Base-by-base conservation (phyloP, 2,329 filamentous ascomycete species). In the Aspergillus nomiae region DNA sequence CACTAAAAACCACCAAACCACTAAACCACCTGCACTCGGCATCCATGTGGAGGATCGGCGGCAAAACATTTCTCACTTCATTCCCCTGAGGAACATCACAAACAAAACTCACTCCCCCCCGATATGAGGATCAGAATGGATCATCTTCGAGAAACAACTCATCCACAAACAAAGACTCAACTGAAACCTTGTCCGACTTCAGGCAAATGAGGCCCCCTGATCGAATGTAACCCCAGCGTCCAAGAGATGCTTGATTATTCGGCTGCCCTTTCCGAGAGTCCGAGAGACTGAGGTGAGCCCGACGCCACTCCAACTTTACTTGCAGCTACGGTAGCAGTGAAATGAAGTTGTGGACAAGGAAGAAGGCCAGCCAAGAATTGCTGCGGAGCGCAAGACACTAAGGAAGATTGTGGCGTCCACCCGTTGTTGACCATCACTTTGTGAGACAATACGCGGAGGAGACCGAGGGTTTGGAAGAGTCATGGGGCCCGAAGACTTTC, bases 221-320 rank as follows among this genome's bases (percentile, higher is more conserved):
- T 11, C 16, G n/a, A 55, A 55, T 55, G 51, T 55, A 41, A 55
- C 51, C 51, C n/a, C 12, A 38, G n/a, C 7, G 16, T 14, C 34
- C 32, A 55, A 55, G 51, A 26, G 51, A 55, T 55, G 51, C 51
- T 55, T 55, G 51, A 36, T 55, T 55, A 26, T 55, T 55, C 51
- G 51, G 51, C n/a, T 55, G 2, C 45, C 14, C 51, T 38, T 38
- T 38, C 51, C 51, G 51, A 55, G 34, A 36, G 34, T 38, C 51
- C 51, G 51, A 55, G 34, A 36, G 34, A 38, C 26, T 24, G 21
- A 55, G 14, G n/a, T 24, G 28, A 24, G 30, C 11, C 19, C 2
- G 51, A 55, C 51, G 32, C 51, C 51, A 55, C 51, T 24, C 26
- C 51, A 36, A 36, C 51, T 51, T 43, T 28, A 48, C 45, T 32